phyloP scores from a whole-genome alignment of 2,329 filamentous ascomycete species.

The Aureobasidium lini region DNA sequence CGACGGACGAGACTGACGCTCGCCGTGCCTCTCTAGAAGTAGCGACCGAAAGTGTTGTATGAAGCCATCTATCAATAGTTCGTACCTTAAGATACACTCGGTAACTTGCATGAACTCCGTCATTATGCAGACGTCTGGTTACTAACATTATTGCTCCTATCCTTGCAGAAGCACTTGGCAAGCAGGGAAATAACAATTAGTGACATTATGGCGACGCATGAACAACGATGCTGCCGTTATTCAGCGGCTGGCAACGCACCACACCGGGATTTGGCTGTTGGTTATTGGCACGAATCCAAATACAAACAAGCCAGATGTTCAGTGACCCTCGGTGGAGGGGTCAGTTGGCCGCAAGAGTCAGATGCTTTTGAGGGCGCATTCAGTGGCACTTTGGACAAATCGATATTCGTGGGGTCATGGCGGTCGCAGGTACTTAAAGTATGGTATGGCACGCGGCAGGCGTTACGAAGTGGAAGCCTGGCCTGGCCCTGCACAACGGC shows the following conservation, averaged over 20 bases:
- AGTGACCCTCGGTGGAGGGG: not conserved
- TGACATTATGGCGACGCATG: not conserved
- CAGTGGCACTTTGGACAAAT: not conserved
- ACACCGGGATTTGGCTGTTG: not conserved
- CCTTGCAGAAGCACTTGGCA: conserved; percentile 3
- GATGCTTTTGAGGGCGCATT: not conserved
- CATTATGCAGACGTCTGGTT: conserved; percentile 5
- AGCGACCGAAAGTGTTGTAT: not conserved
- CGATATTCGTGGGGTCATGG: conserved; percentile 5
- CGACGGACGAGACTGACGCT: not conserved
- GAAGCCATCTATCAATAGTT: conserved; percentile 3
- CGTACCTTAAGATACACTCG: conserved; percentile 4
- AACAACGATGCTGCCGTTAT: not conserved
- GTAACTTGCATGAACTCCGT: conserved; percentile 1
- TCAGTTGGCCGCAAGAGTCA: not conserved
- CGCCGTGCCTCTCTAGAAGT: not conserved
- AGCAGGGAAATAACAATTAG: not conserved
- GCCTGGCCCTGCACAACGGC: conserved; percentile 5
- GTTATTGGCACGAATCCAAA: not conserved
- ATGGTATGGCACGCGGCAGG: conserved; percentile 4
- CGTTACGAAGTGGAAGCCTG: not conserved
- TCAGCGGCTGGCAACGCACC: not conserved
- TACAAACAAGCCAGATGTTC: not conserved
- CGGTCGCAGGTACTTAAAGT: not conserved
- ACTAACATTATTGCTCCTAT: not conserved